phyloP scores from a whole-genome alignment of 305 asterid species.

The Fraxinus angustifolia region DNA sequence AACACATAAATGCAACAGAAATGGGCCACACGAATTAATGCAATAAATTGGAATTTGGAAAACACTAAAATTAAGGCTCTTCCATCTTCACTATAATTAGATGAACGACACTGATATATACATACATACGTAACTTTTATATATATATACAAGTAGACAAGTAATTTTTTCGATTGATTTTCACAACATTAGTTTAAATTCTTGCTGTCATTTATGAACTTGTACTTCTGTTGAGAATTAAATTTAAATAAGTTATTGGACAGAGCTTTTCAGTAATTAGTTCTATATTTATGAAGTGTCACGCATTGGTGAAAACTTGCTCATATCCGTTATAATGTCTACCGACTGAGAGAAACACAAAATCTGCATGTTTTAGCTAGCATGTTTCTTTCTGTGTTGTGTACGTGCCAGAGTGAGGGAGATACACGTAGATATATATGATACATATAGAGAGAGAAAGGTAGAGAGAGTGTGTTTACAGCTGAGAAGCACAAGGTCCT shows the following conservation, averaged over 20 bases:
- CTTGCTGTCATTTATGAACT: not conserved
- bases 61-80: not conserved
- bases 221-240: not conserved
- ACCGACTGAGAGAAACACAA: constrained; percentile 46
- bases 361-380: constrained; percentile 37
- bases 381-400: constrained; percentile 25
- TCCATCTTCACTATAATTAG: not conserved
- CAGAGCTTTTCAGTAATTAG: not conserved
- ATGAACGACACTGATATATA: not conserved
- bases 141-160: not conserved
- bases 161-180: not conserved
- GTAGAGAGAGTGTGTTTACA: constrained; percentile 30
- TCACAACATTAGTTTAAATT: not conserved
- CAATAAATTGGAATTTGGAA: not conserved
- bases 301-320: not conserved
- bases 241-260: not conserved
- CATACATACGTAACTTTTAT: not conserved
- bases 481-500: constrained; percentile 77
- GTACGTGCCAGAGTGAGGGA: constrained; percentile 4
- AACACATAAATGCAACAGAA: not conserved
- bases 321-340: constrained; percentile 33
- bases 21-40: not conserved
- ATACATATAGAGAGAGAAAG: constrained; percentile 18
- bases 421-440: not conserved
- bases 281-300: not conserved